Base-by-base conservation (phyloP, 805 yeast genomes). In the Spathaspora girioi region DNA sequence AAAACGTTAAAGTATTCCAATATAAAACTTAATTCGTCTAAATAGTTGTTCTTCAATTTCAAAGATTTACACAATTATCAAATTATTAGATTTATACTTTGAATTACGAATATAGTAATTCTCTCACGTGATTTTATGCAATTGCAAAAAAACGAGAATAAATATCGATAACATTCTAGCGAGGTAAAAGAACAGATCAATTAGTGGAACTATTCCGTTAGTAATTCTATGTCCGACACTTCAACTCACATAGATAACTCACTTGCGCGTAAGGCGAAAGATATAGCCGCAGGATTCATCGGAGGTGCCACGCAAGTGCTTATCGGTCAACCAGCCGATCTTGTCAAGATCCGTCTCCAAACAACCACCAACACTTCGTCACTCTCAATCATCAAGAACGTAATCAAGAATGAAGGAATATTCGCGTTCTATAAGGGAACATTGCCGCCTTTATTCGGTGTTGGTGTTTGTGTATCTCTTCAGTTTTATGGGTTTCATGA, bases 401-500 rank as follows among this genome's bases (percentile, higher is more conserved):
- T 74, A 20, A 17, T 75, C 14, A 59, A 63, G 29, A 71, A 74
- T 53, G 79, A 75, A 59, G 79, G 79, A 3, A 43, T 68, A 3
- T 57, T 67, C 26, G 78, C 79, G 2, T 75, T 75, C 57, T 75
- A 75, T 58, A 75, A 75, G 53, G 79, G 79, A 5, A 75, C 79
- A 0, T 55, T 73, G 38, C 69, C 79, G 1, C 79, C 79, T 1
- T 61, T 75, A 23, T 63, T 74, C 51, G 79, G 79, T 0, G 79
- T 75, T 5, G 71, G 88, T 0, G 83, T 80, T 1, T 84, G 89
- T 69, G 89, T 84, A 7, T 82, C 87, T 1, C 67, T 83, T 31
- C 89, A 84, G 59, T 84, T 84, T 63, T 84, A 83, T 59, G 88
- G 89, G 1, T 86, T 83, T 59, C 87, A 82, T 60, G 89, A 84